Conservation (phyloP, 495 filamentous ascomycete genomes). For the Neurospora sp. region DNA sequence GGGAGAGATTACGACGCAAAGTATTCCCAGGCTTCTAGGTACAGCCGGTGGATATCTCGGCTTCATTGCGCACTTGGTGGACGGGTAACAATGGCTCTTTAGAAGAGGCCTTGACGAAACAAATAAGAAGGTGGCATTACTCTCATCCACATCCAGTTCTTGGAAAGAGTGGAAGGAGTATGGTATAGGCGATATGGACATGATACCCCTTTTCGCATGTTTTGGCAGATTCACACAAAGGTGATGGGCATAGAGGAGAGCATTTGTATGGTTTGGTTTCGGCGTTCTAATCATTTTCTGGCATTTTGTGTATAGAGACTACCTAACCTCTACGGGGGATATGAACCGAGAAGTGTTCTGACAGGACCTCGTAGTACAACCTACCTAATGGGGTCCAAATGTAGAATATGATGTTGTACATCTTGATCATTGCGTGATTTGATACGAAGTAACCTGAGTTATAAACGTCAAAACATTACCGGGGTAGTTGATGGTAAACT, state of each 20-base stretch:
- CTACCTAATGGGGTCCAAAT: not conserved
- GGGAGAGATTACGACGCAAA: conserved; percentile 12
- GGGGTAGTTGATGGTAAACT: not conserved
- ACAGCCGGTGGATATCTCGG: not conserved
- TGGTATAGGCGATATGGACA: not conserved
- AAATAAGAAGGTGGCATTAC: not conserved
- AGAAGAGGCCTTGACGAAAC: not conserved
- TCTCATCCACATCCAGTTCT: not conserved
- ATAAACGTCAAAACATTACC: not conserved
- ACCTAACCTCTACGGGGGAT: not conserved
- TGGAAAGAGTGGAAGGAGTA: not conserved
- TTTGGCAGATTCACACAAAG: not conserved
- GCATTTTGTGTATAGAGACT: not conserved
- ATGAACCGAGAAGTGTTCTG: not conserved
- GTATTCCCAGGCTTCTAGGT: conserved; percentile 19
- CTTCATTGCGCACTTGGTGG: not conserved
- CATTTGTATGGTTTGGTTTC: not conserved
- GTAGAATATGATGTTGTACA: not conserved
- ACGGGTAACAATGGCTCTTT: not conserved
- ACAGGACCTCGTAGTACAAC: not conserved
- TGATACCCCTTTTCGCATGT: not conserved
- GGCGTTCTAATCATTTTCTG: not conserved
- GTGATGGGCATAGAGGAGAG: not conserved
- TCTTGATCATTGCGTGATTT: not conserved
- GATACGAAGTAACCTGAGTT: not conserved